These are phyloP conservation scores for Inga oerstediana DNA, from an alignment of 306 rosid genomes.

Conservation along the genomic window DNA sequence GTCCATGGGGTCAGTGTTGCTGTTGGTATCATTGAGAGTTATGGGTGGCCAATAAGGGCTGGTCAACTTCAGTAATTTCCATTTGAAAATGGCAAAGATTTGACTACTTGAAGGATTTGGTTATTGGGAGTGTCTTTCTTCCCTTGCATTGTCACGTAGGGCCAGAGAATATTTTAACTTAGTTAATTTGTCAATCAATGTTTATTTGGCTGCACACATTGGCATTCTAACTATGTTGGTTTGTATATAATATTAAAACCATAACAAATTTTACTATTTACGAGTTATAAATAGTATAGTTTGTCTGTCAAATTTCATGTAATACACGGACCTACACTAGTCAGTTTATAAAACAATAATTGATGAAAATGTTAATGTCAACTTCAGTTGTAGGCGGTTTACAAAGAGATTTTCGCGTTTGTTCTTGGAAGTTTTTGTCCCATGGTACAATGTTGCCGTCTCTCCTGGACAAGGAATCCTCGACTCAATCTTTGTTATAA, in stretches of 20 bases:
- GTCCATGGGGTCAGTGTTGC: constrained; percentile 22
- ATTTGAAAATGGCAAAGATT: constrained; percentile 23
- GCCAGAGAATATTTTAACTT: too few species aligned
- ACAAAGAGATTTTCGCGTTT: neutral
- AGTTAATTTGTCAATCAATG: too few species aligned
- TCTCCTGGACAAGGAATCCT: neutral
- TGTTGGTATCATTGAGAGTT: constrained; percentile 15
- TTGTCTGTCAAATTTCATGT: too few species aligned
- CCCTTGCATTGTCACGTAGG: constrained; percentile 33
- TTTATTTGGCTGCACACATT: too few species aligned
- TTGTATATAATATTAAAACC: too few species aligned
- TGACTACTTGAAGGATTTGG: neutral
- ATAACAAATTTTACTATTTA: too few species aligned
- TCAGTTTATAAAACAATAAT: too few species aligned
- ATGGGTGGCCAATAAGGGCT: constrained; percentile 2
- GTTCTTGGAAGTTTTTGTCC: neutral
- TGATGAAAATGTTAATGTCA: too few species aligned
- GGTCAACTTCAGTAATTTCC: neutral
- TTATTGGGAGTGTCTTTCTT: constrained; percentile 29
- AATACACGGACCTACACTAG: too few species aligned
- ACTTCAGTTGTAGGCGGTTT: constrained; percentile 22
- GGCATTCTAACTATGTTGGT: too few species aligned
- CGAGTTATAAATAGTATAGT: too few species aligned
- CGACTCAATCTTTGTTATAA: neutral
- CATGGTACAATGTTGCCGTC: neutral